A percentile compares a stretch with the other conserved stretches of the same genome.
These are phyloP conservation scores for Sclerotinia spermophila DNA, from an alignment of 2,329 filamentous ascomycete species.

Conservation along the genomic window DNA sequence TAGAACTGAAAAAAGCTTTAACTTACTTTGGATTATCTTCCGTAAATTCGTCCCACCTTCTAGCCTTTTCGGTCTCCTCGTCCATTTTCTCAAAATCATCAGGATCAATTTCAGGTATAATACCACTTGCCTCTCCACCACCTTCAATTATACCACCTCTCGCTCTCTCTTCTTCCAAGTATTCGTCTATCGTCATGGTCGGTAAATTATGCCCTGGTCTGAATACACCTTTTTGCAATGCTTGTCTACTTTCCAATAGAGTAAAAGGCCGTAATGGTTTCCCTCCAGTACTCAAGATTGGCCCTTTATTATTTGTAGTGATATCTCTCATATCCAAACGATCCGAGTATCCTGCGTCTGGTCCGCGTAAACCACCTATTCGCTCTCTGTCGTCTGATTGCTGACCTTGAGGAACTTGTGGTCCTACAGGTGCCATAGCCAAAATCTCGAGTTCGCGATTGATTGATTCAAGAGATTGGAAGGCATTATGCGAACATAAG, in stretches of 20 bases:
- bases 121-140: conserved; percentile 70
- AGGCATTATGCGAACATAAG: conserved; percentile 72
- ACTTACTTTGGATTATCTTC: conserved; percentile 75
- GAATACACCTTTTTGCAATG: conserved; percentile 78
- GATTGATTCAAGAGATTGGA: conserved; percentile 82
- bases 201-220: conserved; percentile 87
- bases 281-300: conserved; percentile 72
- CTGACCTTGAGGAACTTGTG: conserved; percentile 44
- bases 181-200: conserved; percentile 98
- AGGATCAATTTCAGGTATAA: conserved; percentile 73
- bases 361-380: conserved; percentile 36
- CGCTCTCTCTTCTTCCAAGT: conserved; percentile 83
- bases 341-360: conserved; percentile 59
- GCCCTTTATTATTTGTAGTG: conserved; percentile 52
- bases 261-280: conserved; percentile 91
- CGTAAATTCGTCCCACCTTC: conserved; percentile 91
- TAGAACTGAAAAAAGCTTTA: not conserved
- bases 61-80: conserved; percentile 85
- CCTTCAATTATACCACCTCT: conserved; percentile 89
- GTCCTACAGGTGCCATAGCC: conserved; percentile 60
- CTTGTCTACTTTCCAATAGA: conserved; percentile 70
- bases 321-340: conserved; percentile 66
- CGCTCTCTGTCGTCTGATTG: conserved; percentile 46
- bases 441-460: conserved; percentile 82
- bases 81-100: conserved; percentile 87